Evolutionary conservation across 148 eudicot genomes (phyloP), one percentile per base, ranked within the genome.

Genomic region (Chenopodium suecicum): DNA sequence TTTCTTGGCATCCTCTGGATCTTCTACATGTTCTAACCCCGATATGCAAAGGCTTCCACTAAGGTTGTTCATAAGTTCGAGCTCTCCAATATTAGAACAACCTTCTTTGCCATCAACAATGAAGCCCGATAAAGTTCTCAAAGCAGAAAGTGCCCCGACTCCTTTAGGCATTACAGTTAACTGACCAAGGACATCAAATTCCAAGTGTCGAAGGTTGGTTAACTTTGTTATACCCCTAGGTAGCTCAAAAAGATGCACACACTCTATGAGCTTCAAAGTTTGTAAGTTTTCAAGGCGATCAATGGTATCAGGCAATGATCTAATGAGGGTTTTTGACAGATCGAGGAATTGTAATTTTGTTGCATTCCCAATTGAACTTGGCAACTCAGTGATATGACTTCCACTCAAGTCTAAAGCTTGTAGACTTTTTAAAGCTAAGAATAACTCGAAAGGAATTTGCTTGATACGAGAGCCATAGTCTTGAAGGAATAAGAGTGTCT

Each of bases 61-160:
- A 19, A 87, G 84, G 67, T 82, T 77, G 44, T 82, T 79, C 77
- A 84, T 44, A 16, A 56, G 44, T 34, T 29, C 72, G 48, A 87
- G 44, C 71, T 87, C 87, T 7, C 29, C 48, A 14, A 87, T 67
- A 27, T 66, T 58, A 69, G 62, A 50, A 19, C 79, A 82, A 9
- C 67, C 82, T 37, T 77, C 79, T 7, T 16, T 34, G 11, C 41
- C 41, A 34, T 77, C 81, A 22, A 87, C 85, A 80, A 82, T 54
- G 73, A 84, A 87, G 20, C 77, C 83, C 2, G 67, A 52, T 29
- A 87, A 46, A 13, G 89, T 87, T n/a, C 76, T 83, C n/a, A 87
- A 85, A 20, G 76, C 66, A 2, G 34, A 60, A 19, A 87, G 76
- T 70, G 48, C 32, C 13, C 89, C 82, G 65, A 87, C 74, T 68